Conservation (phyloP, 441 rosid genomes). For the Metrosideros polymorpha region DNA sequence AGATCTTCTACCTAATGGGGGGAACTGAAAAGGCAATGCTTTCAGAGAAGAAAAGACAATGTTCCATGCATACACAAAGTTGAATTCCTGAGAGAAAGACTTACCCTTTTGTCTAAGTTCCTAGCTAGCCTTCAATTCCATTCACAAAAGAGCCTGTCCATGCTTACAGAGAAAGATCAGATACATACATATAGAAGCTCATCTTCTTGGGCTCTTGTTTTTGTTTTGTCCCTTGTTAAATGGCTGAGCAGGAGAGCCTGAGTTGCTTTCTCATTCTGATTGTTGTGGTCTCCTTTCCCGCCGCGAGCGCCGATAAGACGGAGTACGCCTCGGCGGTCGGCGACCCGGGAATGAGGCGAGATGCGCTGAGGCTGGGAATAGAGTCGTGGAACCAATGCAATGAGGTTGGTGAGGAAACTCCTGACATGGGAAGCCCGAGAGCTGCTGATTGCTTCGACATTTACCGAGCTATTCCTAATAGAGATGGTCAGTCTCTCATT, state of each 20-base stretch:
- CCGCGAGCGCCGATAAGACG: neutral
- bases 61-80: neutral
- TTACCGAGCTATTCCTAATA: conserved; percentile 19
- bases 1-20: neutral
- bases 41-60: neutral
- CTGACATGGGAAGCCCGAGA: conserved; percentile 57
- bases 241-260: conserved; percentile 16
- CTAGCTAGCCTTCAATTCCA: neutral
- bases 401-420: conserved; percentile 57
- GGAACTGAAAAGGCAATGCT: neutral
- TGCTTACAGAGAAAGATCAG: neutral
- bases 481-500: conserved; percentile 11
- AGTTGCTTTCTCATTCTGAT: neutral
- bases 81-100: neutral
- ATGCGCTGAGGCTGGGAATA: conserved; percentile 45
- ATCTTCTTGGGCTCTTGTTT: neutral
- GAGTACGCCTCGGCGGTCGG: conserved; percentile 41
- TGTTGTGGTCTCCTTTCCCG: neutral
- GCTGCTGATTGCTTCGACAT: conserved; percentile 70
- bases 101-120: neutral
- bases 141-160: neutral
- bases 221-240: conserved; percentile 6
- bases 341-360: conserved; percentile 58
- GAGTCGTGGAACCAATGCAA: conserved; percentile 77
- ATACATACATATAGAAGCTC: neutral